These are phyloP conservation scores for Penicillium oxalicum DNA, from an alignment of 2,329 filamentous ascomycete genomes.

Conservation along the genomic window DNA sequence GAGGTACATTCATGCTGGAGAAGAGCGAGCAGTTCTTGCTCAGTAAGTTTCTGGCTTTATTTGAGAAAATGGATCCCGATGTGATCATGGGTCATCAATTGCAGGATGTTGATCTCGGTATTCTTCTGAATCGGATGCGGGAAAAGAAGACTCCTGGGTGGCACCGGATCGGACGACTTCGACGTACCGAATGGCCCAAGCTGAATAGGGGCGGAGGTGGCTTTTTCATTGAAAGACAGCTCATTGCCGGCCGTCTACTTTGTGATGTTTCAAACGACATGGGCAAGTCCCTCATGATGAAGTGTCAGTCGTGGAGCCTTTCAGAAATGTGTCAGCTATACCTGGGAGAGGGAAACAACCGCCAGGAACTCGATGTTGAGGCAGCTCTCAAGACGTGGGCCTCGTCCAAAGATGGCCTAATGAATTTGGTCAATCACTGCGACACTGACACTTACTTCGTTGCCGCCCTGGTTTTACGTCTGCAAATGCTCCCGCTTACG, in stretches of 20 bases:
- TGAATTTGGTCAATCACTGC: slow-evolving; percentile 91
- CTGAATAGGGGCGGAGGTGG: slow-evolving; percentile 80
- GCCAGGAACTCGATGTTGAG: slow-evolving; percentile 85
- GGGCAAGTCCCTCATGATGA: slow-evolving; percentile 93
- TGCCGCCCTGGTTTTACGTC: slow-evolving; percentile 77
- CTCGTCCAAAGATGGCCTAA: slow-evolving; percentile 71
- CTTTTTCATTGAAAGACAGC: slow-evolving; percentile 86
- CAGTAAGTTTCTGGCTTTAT: slow-evolving; percentile 79
- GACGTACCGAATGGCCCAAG: slow-evolving; percentile 77
- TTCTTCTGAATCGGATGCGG: slow-evolving; percentile 77
- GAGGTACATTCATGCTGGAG: slow-evolving; percentile 70
- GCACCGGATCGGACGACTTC: slow-evolving; percentile 85
- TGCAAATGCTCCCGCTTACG: slow-evolving; percentile 87
- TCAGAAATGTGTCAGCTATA: slow-evolving; percentile 97
- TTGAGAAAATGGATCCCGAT: slow-evolving; percentile 85
- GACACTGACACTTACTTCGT: slow-evolving; percentile 96
- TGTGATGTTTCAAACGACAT: slow-evolving; percentile 95
- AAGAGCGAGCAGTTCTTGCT: slow-evolving; percentile 81
- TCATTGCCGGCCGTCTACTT: slow-evolving; percentile 81
- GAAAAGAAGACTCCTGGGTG: slow-evolving; percentile 90
- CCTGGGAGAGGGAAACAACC: slow-evolving; percentile 63
- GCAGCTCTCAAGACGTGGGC: slow-evolving; percentile 82
- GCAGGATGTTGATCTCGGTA: slow-evolving; percentile 94
- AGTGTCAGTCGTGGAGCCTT: slow-evolving; percentile 96
- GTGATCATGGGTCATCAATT: slow-evolving; percentile 89